Evolutionary conservation across 73 alveolate genomes (phyloP).

Genomic region (Tetrahymena malaccensis): DNA sequence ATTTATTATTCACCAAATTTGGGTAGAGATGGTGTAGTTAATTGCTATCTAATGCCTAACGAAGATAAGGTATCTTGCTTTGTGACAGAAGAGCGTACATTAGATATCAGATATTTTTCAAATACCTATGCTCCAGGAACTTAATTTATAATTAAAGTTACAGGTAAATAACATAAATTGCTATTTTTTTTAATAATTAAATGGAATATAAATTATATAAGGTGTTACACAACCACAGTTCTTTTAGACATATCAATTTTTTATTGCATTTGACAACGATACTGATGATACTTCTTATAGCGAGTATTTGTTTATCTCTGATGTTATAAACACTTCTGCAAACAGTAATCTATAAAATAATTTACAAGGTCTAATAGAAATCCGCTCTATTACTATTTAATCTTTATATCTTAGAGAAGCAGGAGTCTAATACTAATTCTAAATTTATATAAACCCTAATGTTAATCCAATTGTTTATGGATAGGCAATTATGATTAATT

Average conservation of each 20-base stretch:
- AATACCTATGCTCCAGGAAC: background rate
- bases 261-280: background rate
- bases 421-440: background rate
- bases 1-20: background rate
- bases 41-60: background rate
- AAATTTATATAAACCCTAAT: background rate
- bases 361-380: background rate
- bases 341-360: background rate
- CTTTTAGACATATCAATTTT: background rate
- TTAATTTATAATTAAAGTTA: background rate
- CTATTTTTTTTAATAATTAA: background rate
- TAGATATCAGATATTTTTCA: background rate
- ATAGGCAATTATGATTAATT: background rate
- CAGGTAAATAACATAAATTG: background rate
- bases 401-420: background rate
- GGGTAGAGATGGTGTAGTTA: background rate
- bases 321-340: background rate
- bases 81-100: background rate
- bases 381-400: background rate
- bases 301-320: background rate
- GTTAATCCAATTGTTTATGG: background rate
- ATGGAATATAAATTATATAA: background rate
- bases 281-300: background rate
- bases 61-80: background rate
- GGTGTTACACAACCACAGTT: background rate